These are phyloP conservation scores for Aspergillus cejpii DNA, from an alignment of 2,329 filamentous ascomycete genomes.

Conservation along the genomic window DNA sequence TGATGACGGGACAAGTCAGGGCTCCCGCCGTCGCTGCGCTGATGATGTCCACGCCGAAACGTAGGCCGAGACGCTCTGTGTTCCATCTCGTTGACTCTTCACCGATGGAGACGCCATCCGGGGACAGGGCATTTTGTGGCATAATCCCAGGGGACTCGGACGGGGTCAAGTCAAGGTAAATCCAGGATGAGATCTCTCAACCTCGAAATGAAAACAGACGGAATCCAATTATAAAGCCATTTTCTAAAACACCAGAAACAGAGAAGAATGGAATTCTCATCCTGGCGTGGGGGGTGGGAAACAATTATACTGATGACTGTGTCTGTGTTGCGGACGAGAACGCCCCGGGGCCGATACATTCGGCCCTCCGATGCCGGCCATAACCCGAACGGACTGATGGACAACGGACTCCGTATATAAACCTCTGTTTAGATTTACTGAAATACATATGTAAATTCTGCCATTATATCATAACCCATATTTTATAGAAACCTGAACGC, in stretches of 20 bases:
- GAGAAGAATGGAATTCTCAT: not conserved
- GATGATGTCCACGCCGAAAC: conserved; percentile 61
- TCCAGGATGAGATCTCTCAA: no score
- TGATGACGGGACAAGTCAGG: conserved; percentile 75
- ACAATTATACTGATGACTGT: not conserved
- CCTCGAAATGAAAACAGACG: no score
- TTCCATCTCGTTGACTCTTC: conserved; percentile 54
- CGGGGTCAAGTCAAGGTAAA: no score
- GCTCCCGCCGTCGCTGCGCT: conserved; percentile 66
- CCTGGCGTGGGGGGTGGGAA: not conserved
- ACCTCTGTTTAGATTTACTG: no score
- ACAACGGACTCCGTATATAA: no score
- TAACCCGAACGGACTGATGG: no score
- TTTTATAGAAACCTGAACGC: no score
- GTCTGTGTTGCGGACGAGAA: not conserved
- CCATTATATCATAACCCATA: no score
- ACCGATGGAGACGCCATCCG: conserved; percentile 21
- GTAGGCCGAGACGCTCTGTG: conserved; percentile 61
- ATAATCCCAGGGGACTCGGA: conserved; percentile 16
- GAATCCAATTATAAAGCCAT: no score
- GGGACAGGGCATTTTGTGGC: conserved; percentile 26
- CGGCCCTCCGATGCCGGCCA: conserved; percentile 12
- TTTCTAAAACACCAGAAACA: no score
- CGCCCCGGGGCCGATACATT: not conserved
- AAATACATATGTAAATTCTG: no score